Evolutionary conservation across 2,329 filamentous ascomycete genomes (phyloP).

Genomic region (Neofusicoccum umdonicola): DNA sequence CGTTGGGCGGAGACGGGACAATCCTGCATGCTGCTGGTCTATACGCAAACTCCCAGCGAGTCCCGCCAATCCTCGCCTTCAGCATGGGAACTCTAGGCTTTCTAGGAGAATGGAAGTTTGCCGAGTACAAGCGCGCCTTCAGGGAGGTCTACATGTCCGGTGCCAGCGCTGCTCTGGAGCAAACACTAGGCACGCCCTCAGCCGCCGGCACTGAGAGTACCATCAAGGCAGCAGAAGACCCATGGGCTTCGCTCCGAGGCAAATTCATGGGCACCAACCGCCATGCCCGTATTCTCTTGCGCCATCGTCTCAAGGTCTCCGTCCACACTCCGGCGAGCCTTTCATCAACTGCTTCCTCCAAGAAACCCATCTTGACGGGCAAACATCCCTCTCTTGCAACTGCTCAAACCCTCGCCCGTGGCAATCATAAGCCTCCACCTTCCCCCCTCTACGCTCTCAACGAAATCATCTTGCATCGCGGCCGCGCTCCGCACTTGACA

Average conservation of each 20-base stretch:
- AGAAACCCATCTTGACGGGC: slow-evolving; percentile 25
- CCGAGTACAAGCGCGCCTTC: slow-evolving; percentile 88
- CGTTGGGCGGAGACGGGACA: slow-evolving; percentile 89
- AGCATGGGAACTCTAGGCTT: slow-evolving; percentile 97
- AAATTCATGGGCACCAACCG: slow-evolving; percentile 76
- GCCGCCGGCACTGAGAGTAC: background rate
- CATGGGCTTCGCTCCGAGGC: slow-evolving; percentile 72
- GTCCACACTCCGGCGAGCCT: slow-evolving; percentile 66
- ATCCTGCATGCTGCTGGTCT: slow-evolving; percentile 82
- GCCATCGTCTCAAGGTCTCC: slow-evolving; percentile 82
- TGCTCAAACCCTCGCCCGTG: slow-evolving; percentile 20
- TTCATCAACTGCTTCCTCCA: slow-evolving; percentile 34
- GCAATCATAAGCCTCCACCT: slow-evolving; percentile 44
- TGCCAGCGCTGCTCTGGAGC: slow-evolving; percentile 45
- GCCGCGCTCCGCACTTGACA: slow-evolving; percentile 83
- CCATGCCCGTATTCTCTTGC: slow-evolving; percentile 76
- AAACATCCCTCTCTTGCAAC: slow-evolving; percentile 14
- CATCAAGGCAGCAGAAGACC: slow-evolving; percentile 42
- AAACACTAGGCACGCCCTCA: background rate
- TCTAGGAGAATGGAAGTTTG: slow-evolving; percentile 93
- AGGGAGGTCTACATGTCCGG: slow-evolving; percentile 88
- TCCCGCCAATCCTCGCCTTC: slow-evolving; percentile 90
- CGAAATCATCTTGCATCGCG: slow-evolving; percentile 90
- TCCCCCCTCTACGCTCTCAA: slow-evolving; percentile 72
- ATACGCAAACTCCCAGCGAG: slow-evolving; percentile 75